A percentile compares a stretch with the other conserved stretches of the same genome.
These are phyloP conservation scores for Durusdinium trenchii DNA, from an alignment of 73 alveolate genomes.

Conservation along the genomic window DNA sequence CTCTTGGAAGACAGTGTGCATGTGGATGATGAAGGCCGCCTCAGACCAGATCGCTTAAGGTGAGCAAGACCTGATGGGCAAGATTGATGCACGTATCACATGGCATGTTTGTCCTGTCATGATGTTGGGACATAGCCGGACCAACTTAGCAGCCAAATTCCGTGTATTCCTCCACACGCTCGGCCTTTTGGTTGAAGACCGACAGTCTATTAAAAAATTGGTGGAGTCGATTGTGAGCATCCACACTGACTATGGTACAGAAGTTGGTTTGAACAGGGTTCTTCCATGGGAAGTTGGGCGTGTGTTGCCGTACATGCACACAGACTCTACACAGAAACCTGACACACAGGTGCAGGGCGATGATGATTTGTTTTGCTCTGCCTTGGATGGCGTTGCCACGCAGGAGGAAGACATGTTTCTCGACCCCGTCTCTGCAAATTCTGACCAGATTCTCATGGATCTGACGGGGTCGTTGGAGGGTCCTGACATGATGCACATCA, in stretches of 20 bases:
- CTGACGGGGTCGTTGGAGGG: not conserved
- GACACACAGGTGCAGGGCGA: not conserved
- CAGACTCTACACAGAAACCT: not conserved
- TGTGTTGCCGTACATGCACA: not conserved
- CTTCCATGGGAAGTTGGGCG: not conserved
- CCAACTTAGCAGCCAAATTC: not conserved
- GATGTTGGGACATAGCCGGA: not conserved
- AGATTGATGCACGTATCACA: not conserved
- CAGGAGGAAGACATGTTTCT: not conserved
- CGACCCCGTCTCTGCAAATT: not conserved
- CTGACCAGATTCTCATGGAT: not conserved
- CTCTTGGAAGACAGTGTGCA: not conserved
- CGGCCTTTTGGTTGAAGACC: not conserved
- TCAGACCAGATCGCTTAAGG: not conserved
- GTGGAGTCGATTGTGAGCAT: not conserved
- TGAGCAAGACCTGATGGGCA: not conserved
- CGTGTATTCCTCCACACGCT: constrained; percentile 3
- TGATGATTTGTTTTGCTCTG: not conserved
- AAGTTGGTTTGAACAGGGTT: not conserved
- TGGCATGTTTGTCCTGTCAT: not conserved
- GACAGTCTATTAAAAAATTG: not conserved
- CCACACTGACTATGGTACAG: constrained; percentile 37
- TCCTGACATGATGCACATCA: not conserved
- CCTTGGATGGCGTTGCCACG: not conserved
- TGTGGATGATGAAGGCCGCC: not conserved